Base-by-base conservation (phyloP, 208 protist genomes). In the Polymyxa betae region DNA sequence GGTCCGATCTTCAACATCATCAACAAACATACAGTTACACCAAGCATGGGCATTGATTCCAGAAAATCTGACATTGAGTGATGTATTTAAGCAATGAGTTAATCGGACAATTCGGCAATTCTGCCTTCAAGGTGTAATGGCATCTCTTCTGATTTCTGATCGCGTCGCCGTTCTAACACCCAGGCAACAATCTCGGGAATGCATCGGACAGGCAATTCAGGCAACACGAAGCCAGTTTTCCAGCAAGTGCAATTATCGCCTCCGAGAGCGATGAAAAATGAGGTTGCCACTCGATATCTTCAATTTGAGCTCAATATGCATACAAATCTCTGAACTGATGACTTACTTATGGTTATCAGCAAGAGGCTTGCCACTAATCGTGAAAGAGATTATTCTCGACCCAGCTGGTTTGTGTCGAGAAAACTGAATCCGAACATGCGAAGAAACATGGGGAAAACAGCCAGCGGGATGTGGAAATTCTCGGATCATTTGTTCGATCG, bases 221-320 rank as follows among this genome's bases (percentile, higher is more conserved):
- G 35, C 12, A 82, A 5, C 10, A 82, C 40, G n/a, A 35, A 20
- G 72, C 16, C n/a, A n/a, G 5, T 43, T 5, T 82, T 40, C 5
- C 35, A 82, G n/a, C 12, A 12, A 35, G 16, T 82, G n/a, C 72
- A 82, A 82, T n/a, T n/a, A 35, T 82, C 72, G n/a, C 72, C 72
- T 16, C 72, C n/a, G 72, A 5, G 5, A n/a, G 72, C 72, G 72
- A 82, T 82, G 72, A 82, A 82, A 5, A 35, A 5, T 5, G 72
- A 82, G 35, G 72, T 82, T 20, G 72, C 72, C 72, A 82, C 5
- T 43, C 72, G 72, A 43, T 82, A 82, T 43, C 72, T 82, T 5
- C 5, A 43, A 38, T 20, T 12, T 40, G 5, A 29, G 49, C 5
- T 60, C 49, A 60, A 60, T 29, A 24, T 5, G 24, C 24, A 24